Evolutionary conservation across 495 filamentous ascomycete genomes (phyloP), one percentile per base, ranked within the genome.

Genomic region (Choiromyces venosus): DNA sequence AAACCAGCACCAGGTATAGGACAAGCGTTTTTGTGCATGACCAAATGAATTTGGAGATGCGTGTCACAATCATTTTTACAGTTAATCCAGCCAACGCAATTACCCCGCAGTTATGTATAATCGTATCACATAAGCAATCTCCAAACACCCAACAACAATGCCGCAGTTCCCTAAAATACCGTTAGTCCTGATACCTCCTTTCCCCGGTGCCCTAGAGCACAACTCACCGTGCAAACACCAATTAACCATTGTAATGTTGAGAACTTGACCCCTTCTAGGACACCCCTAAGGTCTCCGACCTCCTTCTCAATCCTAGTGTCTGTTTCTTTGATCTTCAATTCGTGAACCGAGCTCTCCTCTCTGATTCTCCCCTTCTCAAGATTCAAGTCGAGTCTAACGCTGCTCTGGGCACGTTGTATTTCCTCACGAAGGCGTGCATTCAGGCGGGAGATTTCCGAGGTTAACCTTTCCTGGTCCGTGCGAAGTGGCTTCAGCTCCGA

Each of bases 271-370:
- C 91, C 92, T 85, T 98, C 96, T 40, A 99, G 86, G 83, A 94
- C 89, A 84, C 97, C 95, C 74, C 92, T 85, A 77, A 99, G 82
- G 33, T 91, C 91, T 35, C 95, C 95, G 56, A 95, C 93, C 84
- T 98, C 95, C 84, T 97, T 95, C 85, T 99, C 95, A 83, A 99
- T 98, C 82, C 95, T 88, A 66, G 93, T 96, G 83, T 99, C 95
- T 25, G 96, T 98, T 86, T 99, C 95, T 85, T 97, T 97, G 76
- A 99, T 93, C 84, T 97, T 96, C 84, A 99, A 87, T 84, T 98
- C 95, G 85, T 98, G 95, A 76, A 92, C 91, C 78, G 96, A 96
- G 12, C 93, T 93, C 85, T 99, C 95, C 83, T 99, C 95, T 70
- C 96, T 88, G 74, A 99, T 98, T 66, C 95, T 86, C 3, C 95